phyloP scores from a whole-genome alignment of 495 filamentous ascomycete species.

The Copromyces sp. region DNA sequence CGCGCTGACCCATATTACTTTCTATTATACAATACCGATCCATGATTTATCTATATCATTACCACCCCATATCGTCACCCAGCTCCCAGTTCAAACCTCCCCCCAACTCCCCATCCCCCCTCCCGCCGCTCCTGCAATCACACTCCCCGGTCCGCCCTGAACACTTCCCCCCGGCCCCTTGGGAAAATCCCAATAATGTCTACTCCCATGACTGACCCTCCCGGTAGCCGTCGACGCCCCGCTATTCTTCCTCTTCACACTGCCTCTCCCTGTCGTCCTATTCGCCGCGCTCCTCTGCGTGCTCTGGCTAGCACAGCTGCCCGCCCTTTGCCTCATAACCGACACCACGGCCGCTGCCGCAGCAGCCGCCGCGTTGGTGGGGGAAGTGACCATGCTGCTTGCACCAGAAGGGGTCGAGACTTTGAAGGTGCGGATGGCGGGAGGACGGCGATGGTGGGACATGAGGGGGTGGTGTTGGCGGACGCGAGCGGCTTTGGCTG shows the following conservation, averaged over 20 bases:
- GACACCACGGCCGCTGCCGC: slow-evolving; percentile 7
- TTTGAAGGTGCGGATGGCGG: slow-evolving; percentile 43
- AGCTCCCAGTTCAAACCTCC: slow-evolving; percentile 39
- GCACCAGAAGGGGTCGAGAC: slow-evolving; percentile 36
- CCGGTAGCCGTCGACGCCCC: slow-evolving; percentile 38
- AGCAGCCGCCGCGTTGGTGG: not conserved
- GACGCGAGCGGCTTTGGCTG: slow-evolving; percentile 71
- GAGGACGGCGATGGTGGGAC: slow-evolving; percentile 38
- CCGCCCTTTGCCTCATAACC: slow-evolving; percentile 44
- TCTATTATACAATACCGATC: not conserved
- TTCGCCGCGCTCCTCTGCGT: slow-evolving; percentile 45
- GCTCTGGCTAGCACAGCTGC: slow-evolving; percentile 73
- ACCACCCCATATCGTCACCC: not conserved
- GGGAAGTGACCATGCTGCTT: not conserved
- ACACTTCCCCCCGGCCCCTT: slow-evolving; percentile 41
- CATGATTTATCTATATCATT: not conserved
- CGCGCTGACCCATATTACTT: not conserved
- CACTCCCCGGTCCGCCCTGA: slow-evolving; percentile 49
- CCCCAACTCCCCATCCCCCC: slow-evolving; percentile 63
- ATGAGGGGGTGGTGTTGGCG: slow-evolving; percentile 79
- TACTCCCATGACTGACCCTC: slow-evolving; percentile 37
- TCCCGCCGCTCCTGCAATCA: slow-evolving; percentile 49
- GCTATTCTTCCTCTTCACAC: slow-evolving; percentile 36
- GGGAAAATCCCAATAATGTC: slow-evolving; percentile 69
- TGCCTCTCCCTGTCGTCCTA: not conserved